Conservation (phyloP, 2,329 filamentous ascomycete genomes). For the Talaromyces sp. region DNA sequence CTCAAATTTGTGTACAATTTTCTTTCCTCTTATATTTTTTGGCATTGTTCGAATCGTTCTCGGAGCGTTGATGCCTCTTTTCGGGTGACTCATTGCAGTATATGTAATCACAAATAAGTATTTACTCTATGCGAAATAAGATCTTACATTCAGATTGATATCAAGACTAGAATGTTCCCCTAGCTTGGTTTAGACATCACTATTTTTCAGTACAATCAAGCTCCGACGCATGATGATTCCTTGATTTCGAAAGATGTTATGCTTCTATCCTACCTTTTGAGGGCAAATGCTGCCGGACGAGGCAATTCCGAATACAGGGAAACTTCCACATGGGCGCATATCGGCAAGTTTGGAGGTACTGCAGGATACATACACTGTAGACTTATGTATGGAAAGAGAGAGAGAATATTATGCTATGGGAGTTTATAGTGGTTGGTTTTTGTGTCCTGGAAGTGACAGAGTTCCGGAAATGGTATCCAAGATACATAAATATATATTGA, state of each 20-base stretch:
- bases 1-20: background rate
- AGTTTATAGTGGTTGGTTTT: too few relatives aligned
- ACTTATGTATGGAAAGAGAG: too few relatives aligned
- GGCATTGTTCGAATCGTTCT: background rate
- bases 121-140: background rate
- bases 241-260: background rate
- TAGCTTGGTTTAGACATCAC: too few relatives aligned
- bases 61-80: background rate
- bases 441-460: too few relatives aligned
- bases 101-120: background rate
- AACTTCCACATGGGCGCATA: too few relatives aligned
- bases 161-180: background rate
- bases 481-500: too few relatives aligned
- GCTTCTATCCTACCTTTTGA: background rate
- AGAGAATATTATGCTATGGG: too few relatives aligned
- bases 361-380: too few relatives aligned
- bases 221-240: background rate
- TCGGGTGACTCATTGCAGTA: background rate
- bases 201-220: too few relatives aligned
- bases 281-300: background rate
- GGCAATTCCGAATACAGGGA: background rate
- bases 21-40: background rate
- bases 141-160: background rate
- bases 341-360: too few relatives aligned
- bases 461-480: too few relatives aligned